These are phyloP conservation scores for Ustilago trichophora DNA, from an alignment of 1,284 basidiomycete species.

Conservation along the genomic window DNA sequence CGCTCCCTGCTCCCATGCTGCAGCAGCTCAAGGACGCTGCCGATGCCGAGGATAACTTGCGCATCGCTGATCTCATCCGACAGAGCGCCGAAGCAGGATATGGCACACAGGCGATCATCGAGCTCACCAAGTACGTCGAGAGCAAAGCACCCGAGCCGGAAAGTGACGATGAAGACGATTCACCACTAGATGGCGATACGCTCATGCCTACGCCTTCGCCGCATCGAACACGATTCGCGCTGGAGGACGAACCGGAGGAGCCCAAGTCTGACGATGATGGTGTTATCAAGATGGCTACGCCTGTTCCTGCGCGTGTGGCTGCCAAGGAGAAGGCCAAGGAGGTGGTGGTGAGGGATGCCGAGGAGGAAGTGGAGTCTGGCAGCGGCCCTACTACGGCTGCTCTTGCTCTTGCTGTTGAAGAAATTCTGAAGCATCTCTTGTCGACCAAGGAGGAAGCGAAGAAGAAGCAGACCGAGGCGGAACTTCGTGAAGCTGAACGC, in stretches of 20 bases:
- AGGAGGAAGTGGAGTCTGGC: neutral
- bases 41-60: slow-evolving; percentile 30
- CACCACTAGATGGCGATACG: slow-evolving; percentile 19
- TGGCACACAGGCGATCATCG: slow-evolving; percentile 48
- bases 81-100: slow-evolving; percentile 41
- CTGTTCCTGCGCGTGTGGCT: slow-evolving; percentile 14
- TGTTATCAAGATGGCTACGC: slow-evolving; percentile 25
- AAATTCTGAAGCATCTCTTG: slow-evolving; percentile 60
- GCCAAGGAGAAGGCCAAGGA: slow-evolving; percentile 15
- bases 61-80: slow-evolving; percentile 32
- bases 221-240: slow-evolving; percentile 23
- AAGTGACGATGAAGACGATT: slow-evolving; percentile 1
- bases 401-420: slow-evolving; percentile 56
- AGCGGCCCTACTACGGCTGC: slow-evolving; percentile 28
- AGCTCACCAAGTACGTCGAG: slow-evolving; percentile 44
- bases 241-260: slow-evolving; percentile 26
- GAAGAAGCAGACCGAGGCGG: slow-evolving; percentile 27
- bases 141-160: slow-evolving; percentile 20
- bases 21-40: slow-evolving; percentile 34
- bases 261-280: slow-evolving; percentile 8
- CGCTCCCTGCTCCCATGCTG: slow-evolving; percentile 18
- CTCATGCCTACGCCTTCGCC: slow-evolving; percentile 35
- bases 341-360: neutral
- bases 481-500: slow-evolving; percentile 26
- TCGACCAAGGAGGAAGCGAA: slow-evolving; percentile 54